Evolutionary conservation across 1,139 yeast genomes (phyloP), one percentile per base, ranked within the genome.

Genomic region (Petasospora fabianii): DNA sequence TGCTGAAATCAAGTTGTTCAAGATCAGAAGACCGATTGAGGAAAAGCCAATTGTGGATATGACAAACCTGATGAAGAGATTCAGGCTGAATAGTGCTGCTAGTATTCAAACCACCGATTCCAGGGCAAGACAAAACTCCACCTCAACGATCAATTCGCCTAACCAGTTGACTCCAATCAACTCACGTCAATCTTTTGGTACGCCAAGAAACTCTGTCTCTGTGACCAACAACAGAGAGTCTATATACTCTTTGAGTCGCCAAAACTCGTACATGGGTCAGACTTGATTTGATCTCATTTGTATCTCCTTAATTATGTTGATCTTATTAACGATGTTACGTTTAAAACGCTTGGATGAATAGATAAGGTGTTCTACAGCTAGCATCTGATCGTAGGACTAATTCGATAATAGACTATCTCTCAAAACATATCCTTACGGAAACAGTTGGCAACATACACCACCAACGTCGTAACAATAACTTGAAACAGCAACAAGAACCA

Each of bases 1-100:
- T 3, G 82, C 95, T 0, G 55, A 66, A 14, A 68, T 87, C 31
- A 72, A 61, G 47, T 65, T 87, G 26, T 87, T 88, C 64, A 69
- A 66, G 32, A 65, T 84, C 14, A 76, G 72, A 45, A 67, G 60
- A 16, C 50, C 62, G 0, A 58, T 59, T 3, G 61, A 59, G n/a
- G 69, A 62, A 8, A 66, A 71, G 1, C 72, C 78, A 17, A 51
- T 78, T 1, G 72, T 72, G 3, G 78, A 75, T 49, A 77, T 80
- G 14, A 71, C 70, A 37, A 64, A 64, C 16, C 54, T 77, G 46
- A 68, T 71, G 34, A 68, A 73, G 44, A 59, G 81, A 33, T 56
- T 76, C 31, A 51, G 56, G 38, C 26, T 54, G 34, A 48, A 49
- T 36, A 49, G 52, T 27, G 24, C 50, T 3, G 34, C 56, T n/a